Percentiles rank a stretch among this genome's conserved stretches.
Conservation (phyloP, 1,284 basidiomycete species). For the Ganoderma boninense region DNA sequence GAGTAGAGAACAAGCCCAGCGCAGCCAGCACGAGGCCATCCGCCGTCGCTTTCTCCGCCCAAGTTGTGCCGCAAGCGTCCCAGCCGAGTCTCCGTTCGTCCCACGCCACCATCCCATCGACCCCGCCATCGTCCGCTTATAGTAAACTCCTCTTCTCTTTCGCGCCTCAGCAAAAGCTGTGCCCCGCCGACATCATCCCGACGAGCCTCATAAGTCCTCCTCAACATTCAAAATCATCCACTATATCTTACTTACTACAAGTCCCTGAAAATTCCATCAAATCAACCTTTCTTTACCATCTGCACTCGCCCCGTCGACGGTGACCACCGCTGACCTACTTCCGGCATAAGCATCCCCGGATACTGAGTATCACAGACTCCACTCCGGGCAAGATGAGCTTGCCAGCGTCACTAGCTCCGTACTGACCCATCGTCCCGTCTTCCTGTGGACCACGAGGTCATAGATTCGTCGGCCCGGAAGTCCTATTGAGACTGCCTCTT, state of each 20-base stretch:
- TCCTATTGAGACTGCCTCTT: background rate
- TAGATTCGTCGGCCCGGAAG: background rate
- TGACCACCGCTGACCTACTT: too few relatives aligned
- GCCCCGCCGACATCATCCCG: background rate
- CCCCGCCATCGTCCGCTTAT: background rate
- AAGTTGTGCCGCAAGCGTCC: background rate
- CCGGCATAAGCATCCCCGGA: constrained; percentile 42
- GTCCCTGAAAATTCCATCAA: too few relatives aligned
- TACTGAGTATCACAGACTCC: too few relatives aligned
- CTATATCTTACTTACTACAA: constrained; percentile 33
- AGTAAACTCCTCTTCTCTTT: too few relatives aligned
- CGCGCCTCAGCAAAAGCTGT: background rate
- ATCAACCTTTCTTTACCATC: too few relatives aligned
- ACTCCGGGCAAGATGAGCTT: too few relatives aligned
- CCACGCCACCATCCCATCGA: constrained; percentile 6
- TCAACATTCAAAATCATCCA: too few relatives aligned
- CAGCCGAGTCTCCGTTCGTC: background rate
- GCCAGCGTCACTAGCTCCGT: background rate
- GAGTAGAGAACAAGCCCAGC: background rate
- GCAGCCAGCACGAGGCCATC: background rate
- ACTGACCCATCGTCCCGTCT: background rate
- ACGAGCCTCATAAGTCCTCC: background rate
- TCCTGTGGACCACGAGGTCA: background rate
- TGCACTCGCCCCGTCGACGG: too few relatives aligned
- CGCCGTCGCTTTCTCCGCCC: background rate